Percentiles rank a stretch among this genome's conserved stretches.
phyloP scores from a whole-genome alignment of 768 basidiomycete genomes.

The Lepiota brunneoincarnata region DNA sequence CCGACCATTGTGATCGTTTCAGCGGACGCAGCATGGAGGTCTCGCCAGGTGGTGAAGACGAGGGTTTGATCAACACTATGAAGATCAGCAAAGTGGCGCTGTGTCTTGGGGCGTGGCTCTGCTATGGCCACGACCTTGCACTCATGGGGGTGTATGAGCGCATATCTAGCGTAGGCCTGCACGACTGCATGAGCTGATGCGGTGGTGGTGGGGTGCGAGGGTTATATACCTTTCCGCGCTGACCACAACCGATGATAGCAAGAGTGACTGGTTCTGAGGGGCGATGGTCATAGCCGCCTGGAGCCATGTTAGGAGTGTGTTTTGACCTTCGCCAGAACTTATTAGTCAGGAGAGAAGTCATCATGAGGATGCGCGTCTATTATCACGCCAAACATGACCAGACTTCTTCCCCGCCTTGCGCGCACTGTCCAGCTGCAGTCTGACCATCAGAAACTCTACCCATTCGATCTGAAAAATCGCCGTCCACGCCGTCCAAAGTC shows the following conservation, averaged over 20 bases:
- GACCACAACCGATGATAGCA: slow-evolving; percentile 80
- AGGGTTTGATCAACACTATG: slow-evolving; percentile 66
- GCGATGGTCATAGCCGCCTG: slow-evolving; percentile 5
- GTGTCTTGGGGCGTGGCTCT: slow-evolving; percentile 73
- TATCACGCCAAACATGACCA: slow-evolving; percentile 50
- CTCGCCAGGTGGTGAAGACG: slow-evolving; percentile 70
- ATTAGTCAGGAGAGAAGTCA: slow-evolving; percentile 32
- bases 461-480: slow-evolving; percentile 20
- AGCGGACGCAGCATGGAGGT: slow-evolving; percentile 64
- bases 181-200: background rate
- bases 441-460: slow-evolving; percentile 19
- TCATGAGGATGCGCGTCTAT: slow-evolving; percentile 8
- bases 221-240: slow-evolving; percentile 64
- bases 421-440: slow-evolving; percentile 31
- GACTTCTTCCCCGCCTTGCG: slow-evolving; percentile 66
- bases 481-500: slow-evolving; percentile 26
- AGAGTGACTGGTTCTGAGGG: slow-evolving; percentile 54
- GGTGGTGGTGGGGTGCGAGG: background rate
- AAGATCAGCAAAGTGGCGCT: slow-evolving; percentile 48
- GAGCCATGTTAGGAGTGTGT: slow-evolving; percentile 10
- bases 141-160: slow-evolving; percentile 51
- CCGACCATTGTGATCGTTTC: slow-evolving; percentile 64
- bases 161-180: slow-evolving; percentile 65
- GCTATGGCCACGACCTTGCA: slow-evolving; percentile 85
- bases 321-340: slow-evolving; percentile 32